Evolutionary conservation across 768 basidiomycete species (phyloP).

Genomic region (Lentinula aciculospora): DNA sequence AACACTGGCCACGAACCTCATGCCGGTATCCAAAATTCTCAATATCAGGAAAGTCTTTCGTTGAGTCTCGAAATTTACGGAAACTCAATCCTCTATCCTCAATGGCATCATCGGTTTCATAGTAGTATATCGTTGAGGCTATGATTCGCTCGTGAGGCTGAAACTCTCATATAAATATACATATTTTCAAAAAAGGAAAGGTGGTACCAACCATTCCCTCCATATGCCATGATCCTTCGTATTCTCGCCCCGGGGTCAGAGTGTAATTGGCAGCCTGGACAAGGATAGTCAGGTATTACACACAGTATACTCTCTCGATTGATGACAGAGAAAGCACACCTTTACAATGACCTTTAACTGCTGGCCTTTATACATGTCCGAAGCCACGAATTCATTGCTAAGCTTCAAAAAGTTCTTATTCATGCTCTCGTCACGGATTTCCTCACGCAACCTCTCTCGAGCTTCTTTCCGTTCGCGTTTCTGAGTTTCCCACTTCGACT

Average conservation of each 20-base stretch:
- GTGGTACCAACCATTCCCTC: slow-evolving; percentile 12
- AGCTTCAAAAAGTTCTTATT: neutral
- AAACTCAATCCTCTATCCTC: slow-evolving; percentile 11
- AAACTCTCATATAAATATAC: too few species aligned
- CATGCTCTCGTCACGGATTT: neutral
- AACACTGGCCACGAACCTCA: neutral
- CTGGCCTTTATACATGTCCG: neutral
- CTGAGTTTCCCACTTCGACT: neutral
- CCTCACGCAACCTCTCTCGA: neutral
- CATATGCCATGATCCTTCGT: slow-evolving; percentile 15
- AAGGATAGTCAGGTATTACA: too few species aligned
- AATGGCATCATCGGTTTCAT: slow-evolving; percentile 10
- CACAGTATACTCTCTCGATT: too few species aligned
- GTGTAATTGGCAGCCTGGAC: slow-evolving; percentile 14
- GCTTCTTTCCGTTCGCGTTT: neutral
- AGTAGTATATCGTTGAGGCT: slow-evolving; percentile 14
- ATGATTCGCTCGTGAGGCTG: slow-evolving; percentile 15
- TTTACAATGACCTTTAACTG: slow-evolving; percentile 7
- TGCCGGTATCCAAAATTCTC: slow-evolving; percentile 38
- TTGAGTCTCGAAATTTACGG: slow-evolving; percentile 21
- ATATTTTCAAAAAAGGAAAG: neutral
- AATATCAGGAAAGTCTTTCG: slow-evolving; percentile 55
- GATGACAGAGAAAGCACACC: neutral
- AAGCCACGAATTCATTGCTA: neutral
- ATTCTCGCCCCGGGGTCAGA: slow-evolving; percentile 11